Base-by-base conservation (phyloP, 306 rosid species). In the Sicyos baderoa region DNA sequence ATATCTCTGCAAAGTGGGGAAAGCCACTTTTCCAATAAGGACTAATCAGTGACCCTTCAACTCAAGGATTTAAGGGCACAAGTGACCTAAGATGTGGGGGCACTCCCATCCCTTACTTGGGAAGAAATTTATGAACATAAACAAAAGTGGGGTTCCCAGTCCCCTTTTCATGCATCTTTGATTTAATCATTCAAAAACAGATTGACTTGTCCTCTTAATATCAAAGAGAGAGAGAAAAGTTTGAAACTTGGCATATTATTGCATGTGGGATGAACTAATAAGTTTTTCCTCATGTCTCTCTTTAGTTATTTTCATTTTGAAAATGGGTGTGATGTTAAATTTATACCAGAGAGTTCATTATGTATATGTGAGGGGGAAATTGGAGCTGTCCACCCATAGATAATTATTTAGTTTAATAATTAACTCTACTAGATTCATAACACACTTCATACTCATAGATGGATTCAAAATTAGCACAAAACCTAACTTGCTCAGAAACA, bases 211-310 rank as follows among this genome's bases (percentile, higher is more conserved):
- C 67, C 47, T 25, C n/a, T 55, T 64, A 44, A 49, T 42, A 49
- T 15, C 64, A 59, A 54, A 50, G 57, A 5, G 18, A 35, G 19
- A 27, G 72, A 62, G 9, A 55, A n/a, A n/a, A n/a, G n/a, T n/a
- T 6, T 5, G 9, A 37, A 37, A 37, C 6, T 59, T 64, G 12
- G 54, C 19, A 19, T 65, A 65, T 65, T 55, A 50, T 56, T 59
- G 71, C 80, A 76, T 71, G 76, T 76, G 80, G n/a, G 45, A 71
- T 76, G 72, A 76, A 71, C 53, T 42, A 62, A 54, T 56, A 22
- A 8, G 4, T 47, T 62, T 71, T 68, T 71, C 79, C 76, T 71
- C 17, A 42, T 44, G 17, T 13, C 76, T 58, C 3, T 50, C 35
- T 76, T 51, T 25, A 42, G 65, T 76, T 70, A 42, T 70, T 70